Evolutionary conservation across 192 early-diverging fungal species (phyloP).

Genomic region (Rhizoclosmatium globosum): DNA sequence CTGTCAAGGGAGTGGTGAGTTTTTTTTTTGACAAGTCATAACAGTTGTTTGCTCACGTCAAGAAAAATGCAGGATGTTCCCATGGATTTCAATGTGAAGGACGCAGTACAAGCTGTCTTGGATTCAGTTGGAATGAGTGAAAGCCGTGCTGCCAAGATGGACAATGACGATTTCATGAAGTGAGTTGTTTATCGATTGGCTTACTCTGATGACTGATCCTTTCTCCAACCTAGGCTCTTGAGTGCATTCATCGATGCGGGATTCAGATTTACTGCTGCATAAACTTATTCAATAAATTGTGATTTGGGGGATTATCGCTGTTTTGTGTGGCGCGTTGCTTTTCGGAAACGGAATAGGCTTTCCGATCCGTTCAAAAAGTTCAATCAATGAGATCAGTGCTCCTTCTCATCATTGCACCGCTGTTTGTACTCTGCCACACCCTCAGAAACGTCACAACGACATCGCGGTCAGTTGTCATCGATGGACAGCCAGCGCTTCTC

Average conservation of each 20-base stretch:
- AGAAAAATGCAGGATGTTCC: slow-evolving; percentile 36
- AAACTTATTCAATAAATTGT: not conserved
- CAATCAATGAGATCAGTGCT: not conserved
- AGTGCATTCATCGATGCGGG: slow-evolving; percentile 88
- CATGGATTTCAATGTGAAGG: slow-evolving; percentile 87
- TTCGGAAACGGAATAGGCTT: no score
- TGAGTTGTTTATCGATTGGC: slow-evolving; percentile 43
- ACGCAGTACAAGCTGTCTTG: slow-evolving; percentile 78
- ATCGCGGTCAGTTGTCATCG: slow-evolving; percentile 29
- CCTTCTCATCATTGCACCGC: not conserved
- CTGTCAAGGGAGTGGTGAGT: slow-evolving; percentile 74
- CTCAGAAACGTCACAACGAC: not conserved
- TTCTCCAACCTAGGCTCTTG: slow-evolving; percentile 67
- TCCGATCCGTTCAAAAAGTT: not conserved
- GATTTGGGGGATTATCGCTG: not conserved
- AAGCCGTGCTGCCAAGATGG: slow-evolving; percentile 88
- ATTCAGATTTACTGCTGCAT: slow-evolving; percentile 81
- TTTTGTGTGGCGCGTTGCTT: not conserved
- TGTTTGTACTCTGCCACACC: not conserved
- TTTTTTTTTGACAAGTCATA: not conserved
- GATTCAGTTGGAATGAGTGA: slow-evolving; percentile 73
- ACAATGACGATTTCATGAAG: slow-evolving; percentile 93
- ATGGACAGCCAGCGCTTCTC: slow-evolving; percentile 44
- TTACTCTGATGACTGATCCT: slow-evolving; percentile 1
- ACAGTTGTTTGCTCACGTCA: not conserved